Evolutionary conservation across 2,329 filamentous ascomycete species (phyloP), one percentile per base, ranked within the genome.

Genomic region (Sclerotinia spermophila): DNA sequence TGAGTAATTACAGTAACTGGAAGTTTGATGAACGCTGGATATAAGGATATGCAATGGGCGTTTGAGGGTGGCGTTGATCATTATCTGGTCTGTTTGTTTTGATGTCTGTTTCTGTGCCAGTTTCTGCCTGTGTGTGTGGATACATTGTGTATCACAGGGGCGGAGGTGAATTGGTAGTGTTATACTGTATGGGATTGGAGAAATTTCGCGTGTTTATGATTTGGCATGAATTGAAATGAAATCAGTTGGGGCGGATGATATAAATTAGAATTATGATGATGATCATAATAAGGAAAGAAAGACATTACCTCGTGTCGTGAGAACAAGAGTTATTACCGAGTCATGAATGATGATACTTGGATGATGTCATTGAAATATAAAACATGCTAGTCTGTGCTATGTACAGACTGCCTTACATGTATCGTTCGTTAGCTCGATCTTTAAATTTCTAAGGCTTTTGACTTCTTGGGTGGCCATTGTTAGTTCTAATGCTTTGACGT

Each of bases 1-100:
- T 53, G 78, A 77, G 27, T 77, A 73, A 53, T 77, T 1, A 51
- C 8, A 5, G 27, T 17, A n/a, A 67, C n/a, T 55, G 58, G 65
- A 13, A 27, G 8, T 3, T 40, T 21, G 35, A 65, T 53, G 24
- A 8, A 40, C 51, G 13, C 24, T 21, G 44, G 42, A 62, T 15
- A 33, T 30, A 19, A 53, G 38, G 15, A 53, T 21, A 65, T 51
- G 33, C 38, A 53, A 40, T 40, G 15, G 45, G 45, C 45, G 62
- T 40, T 38, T 40, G 17, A n/a, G 17, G 7, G 44, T 15, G n/a
- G 19, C 51, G 15, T 7, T 51, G 61, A 51, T 51, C n/a, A 64
- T 48, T 2, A 45, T 45, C 27, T 44, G 42, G 21, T 33, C 27
- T n/a, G 40, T 33, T 59, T 5, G 56, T 42, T 61, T 61, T 64